Evolutionary conservation across 352 stramenopile species (phyloP).

Genomic region (Bremia lactucae): DNA sequence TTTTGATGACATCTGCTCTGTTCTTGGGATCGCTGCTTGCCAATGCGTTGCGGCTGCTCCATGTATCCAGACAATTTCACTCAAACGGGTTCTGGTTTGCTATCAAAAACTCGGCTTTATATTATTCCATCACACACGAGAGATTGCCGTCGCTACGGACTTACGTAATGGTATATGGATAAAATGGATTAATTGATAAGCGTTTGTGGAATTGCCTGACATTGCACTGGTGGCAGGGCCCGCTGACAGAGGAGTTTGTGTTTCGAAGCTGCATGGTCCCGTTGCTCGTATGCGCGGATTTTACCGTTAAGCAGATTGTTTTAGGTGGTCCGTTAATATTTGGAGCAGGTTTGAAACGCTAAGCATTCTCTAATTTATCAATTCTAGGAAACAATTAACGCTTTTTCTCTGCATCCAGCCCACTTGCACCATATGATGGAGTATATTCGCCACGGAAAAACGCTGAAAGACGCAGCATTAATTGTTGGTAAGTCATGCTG

Average conservation of each 20-base stretch:
- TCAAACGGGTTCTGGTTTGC: constrained; percentile 62
- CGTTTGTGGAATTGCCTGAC: constrained; percentile 1
- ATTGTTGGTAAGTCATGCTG: constrained; percentile 49
- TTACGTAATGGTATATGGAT: constrained; percentile 53
- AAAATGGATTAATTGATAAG: neutral
- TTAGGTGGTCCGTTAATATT: constrained; percentile 89
- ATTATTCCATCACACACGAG: constrained; percentile 66
- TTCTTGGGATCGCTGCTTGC: constrained; percentile 70
- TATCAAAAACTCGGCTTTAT: constrained; percentile 75
- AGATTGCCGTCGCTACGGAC: constrained; percentile 69
- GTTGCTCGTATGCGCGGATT: constrained; percentile 75
- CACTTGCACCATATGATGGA: constrained; percentile 84
- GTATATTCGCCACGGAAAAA: constrained; percentile 57
- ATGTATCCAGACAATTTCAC: constrained; percentile 68
- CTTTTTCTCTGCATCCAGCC: constrained; percentile 21
- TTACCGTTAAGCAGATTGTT: constrained; percentile 74
- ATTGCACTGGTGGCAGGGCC: constrained; percentile 42
- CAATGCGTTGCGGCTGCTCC: constrained; percentile 65
- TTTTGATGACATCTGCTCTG: constrained; percentile 59
- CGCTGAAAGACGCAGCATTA: constrained; percentile 53
- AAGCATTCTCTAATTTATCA: neutral
- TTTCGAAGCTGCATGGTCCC: constrained; percentile 92
- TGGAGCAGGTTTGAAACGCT: constrained; percentile 74
- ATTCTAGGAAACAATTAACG: neutral
- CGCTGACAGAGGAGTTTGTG: constrained; percentile 91